phyloP scores from a whole-genome alignment of 345 rosid species.

The Abelmoschus esculentus region DNA sequence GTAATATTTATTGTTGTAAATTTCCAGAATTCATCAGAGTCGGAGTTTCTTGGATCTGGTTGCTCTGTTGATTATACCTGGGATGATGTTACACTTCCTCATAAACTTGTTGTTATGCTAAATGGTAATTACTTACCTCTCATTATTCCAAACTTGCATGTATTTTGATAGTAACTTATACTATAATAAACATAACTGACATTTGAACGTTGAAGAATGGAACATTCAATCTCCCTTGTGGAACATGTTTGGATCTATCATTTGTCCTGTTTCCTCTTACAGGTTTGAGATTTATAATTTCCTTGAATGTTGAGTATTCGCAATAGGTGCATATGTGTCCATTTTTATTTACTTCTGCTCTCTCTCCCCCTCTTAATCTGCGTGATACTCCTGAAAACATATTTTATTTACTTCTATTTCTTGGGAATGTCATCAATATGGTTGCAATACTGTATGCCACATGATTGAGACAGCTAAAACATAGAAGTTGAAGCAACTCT shows the following conservation, averaged over 20 bases:
- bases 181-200: neutral
- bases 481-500: neutral
- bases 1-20: conserved; percentile 12
- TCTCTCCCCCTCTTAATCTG: neutral
- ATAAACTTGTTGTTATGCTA: conserved; percentile 62
- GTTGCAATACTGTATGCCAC: neutral
- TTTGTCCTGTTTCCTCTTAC: neutral
- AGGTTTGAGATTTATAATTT: neutral
- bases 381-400: neutral
- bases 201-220: conserved; percentile 3
- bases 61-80: conserved; percentile 64
- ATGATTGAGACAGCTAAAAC: neutral
- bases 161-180: neutral
- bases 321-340: neutral
- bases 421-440: neutral
- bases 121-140: conserved; percentile 42
- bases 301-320: neutral
- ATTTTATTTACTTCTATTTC: neutral
- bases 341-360: neutral
- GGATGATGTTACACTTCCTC: conserved; percentile 91
- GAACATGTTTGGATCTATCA: neutral
- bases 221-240: neutral
- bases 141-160: conserved; percentile 1
- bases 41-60: conserved; percentile 72
- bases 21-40: conserved; percentile 69